Evolutionary conservation across 305 asterid genomes (phyloP), one percentile per base, ranked within the genome.

Genomic region (Lippia alba): DNA sequence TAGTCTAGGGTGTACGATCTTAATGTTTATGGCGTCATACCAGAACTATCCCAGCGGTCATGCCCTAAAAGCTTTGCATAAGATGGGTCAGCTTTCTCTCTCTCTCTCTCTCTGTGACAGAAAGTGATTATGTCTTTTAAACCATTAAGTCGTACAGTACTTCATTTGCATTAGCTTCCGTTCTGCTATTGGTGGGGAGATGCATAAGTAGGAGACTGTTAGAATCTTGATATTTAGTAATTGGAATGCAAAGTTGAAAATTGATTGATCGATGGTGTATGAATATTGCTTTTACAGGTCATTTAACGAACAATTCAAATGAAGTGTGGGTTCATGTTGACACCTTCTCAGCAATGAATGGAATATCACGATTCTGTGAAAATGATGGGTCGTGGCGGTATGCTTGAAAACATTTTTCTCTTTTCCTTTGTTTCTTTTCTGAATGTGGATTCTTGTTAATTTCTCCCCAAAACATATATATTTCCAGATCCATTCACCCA

Each of bases 291-390:
- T 64, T 77, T 66, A 64, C 87, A 91, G 99, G 88, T 62, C 74
- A 82, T 66, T 48, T 71, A 56, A 59, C 83, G 61, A 81, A 83
- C 73, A 76, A 79, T 62, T 79, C 90, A 39, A 75, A 78, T 72
- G 96, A 88, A 81, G 74, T 82, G 45, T 78, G 84, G 83, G 97
- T 94, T 81, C 99, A 94, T 67, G 81, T 94, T 64, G 99, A 94
- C 86, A 86, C 97, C 54, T 90, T 83, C 67, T 87, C 98, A 57
- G 96, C 98, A 50, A 92, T 92, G 89, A 94, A 87, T 78, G 99
- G 99, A 56, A 84, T 94, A 73, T 91, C 99, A 16, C 96, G 99
- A 66, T 94, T 94, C 81, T 87, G 94, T 67, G 99, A 94, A 81
- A 80, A 79, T 78, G 78, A 69, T 54, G 79, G 78, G 53, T 89